Evolutionary conservation across 1,284 basidiomycete species (phyloP).

Genomic region (Trichosporon asahii): DNA sequence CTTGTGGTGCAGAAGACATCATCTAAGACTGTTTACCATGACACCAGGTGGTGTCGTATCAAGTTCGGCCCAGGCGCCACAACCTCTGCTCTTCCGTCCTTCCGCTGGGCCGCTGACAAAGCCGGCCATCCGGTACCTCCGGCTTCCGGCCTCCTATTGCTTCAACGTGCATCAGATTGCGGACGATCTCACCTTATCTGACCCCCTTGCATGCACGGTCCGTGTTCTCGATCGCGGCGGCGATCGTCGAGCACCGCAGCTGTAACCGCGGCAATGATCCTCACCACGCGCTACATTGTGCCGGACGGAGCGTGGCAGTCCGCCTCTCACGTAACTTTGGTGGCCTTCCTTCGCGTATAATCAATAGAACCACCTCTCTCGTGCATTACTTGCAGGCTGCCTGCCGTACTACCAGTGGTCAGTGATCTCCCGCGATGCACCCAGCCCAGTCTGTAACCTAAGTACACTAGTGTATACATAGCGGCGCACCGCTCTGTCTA

Average conservation of each 20-base stretch:
- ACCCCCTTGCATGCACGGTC: not conserved
- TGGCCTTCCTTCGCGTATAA: too few species aligned
- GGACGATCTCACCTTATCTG: not conserved
- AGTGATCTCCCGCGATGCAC: not conserved
- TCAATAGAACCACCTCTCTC: too few species aligned
- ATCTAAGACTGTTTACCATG: too few species aligned
- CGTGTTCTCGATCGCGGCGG: not conserved
- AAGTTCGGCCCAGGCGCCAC: not conserved
- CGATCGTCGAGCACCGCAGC: not conserved
- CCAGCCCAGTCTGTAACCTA: not conserved
- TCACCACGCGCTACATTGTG: not conserved
- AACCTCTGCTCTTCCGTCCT: not conserved
- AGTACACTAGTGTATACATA: slow-evolving; percentile 7
- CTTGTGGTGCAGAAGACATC: not conserved
- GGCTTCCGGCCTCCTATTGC: not conserved
- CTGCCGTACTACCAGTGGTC: not conserved
- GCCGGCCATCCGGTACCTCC: too few species aligned
- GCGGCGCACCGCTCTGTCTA: not conserved
- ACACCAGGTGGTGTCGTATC: too few species aligned
- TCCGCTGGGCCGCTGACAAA: too few species aligned
- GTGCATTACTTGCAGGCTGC: not conserved
- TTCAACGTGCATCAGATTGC: not conserved
- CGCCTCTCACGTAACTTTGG: too few species aligned
- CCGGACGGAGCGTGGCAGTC: not conserved
- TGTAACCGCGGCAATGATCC: not conserved